Evolutionary conservation across 2,329 filamentous ascomycete species (phyloP), one percentile per base, ranked within the genome.

Genomic region (Colletotrichum coccodes): DNA sequence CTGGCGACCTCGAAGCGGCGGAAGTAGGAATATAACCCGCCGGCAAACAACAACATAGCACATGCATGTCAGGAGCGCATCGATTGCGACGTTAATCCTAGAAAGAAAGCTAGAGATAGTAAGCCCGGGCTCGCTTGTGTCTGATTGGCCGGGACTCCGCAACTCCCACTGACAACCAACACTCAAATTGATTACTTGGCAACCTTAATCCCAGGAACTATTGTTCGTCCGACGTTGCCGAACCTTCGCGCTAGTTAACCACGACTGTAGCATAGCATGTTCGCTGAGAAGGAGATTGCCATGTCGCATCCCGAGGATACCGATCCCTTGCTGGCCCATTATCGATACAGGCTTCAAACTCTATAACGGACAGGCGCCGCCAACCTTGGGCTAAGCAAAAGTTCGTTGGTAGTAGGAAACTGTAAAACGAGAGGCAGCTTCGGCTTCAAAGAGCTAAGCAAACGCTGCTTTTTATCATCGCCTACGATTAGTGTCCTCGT

Each of bases 151-250:
- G 32, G n/a, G 28, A n/a, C 47, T 50, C 47, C 28, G 47, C 26
- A 30, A 32, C 47, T 18, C 11, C 16, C 18, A 7, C 56, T 34
- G 38, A 46, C 28, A 18, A 32, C 12, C 26, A 59, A 59, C 21
- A 59, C n/a, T 59, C 56, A 46, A 59, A 44, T 59, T 46, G 4
- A 59, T 23, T 59, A 26, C 30, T 36, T 32, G 26, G 30, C 42
- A 59, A 46, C 56, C 56, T 59, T 59, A 59, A 47, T 59, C 14
- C 18, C 30, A 23, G 21, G 30, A 53, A 38, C 50, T 53, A 38
- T 23, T 53, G 32, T 38, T 53, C 32, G 50, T 53, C 50, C 50
- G 50, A 53, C 50, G 21, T 26, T 53, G 32, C 30, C 50, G 30
- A 28, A 14, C n/a, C 6, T 6, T n/a, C 12, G 50, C 30, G 32